A percentile compares a stretch with the other conserved stretches of the same genome.
These are phyloP conservation scores for Chimonanthus praecox DNA, from an alignment of 164 flowering plant genomes.

Conservation along the genomic window DNA sequence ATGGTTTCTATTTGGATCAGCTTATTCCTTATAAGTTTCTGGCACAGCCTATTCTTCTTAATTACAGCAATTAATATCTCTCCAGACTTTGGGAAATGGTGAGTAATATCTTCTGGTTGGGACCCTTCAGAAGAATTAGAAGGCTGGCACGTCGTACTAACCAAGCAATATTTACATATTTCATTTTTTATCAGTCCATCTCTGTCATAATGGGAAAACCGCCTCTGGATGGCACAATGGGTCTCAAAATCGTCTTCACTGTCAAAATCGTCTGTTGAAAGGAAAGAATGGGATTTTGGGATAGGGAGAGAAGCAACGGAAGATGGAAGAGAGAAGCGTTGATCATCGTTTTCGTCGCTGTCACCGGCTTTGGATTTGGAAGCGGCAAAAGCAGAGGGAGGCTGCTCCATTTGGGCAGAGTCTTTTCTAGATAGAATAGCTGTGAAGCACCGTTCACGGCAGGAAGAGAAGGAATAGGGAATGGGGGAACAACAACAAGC, in stretches of 20 bases:
- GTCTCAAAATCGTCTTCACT: constrained; percentile 44
- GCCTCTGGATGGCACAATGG: constrained; percentile 45
- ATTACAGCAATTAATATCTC: constrained; percentile 66
- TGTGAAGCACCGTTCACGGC: too few species aligned
- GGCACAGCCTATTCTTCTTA: constrained; percentile 78
- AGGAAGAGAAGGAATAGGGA: too few species aligned
- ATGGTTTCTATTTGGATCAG: constrained; percentile 66
- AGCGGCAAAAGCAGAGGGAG: constrained; percentile 2
- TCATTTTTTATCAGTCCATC: too few species aligned
- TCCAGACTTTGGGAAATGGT: constrained; percentile 50
- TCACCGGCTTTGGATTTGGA: constrained; percentile 14
- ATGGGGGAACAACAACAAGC: too few species aligned
- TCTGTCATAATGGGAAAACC: constrained; percentile 42
- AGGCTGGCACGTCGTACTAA: constrained; percentile 9
- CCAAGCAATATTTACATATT: too few species aligned
- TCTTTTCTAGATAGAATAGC: constrained; percentile 29
- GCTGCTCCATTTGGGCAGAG: constrained; percentile 16
- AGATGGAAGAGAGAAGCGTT: constrained; percentile 26
- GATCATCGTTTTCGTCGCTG: constrained; percentile 35
- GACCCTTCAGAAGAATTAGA: constrained; percentile 27
- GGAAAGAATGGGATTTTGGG: background rate
- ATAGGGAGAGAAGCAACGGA: constrained; percentile 19
- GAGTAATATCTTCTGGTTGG: constrained; percentile 16
- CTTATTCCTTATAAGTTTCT: constrained; percentile 61
- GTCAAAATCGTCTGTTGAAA: constrained; percentile 18